Conservation (phyloP, 345 rosid species). For the Eutrema japonicum region DNA sequence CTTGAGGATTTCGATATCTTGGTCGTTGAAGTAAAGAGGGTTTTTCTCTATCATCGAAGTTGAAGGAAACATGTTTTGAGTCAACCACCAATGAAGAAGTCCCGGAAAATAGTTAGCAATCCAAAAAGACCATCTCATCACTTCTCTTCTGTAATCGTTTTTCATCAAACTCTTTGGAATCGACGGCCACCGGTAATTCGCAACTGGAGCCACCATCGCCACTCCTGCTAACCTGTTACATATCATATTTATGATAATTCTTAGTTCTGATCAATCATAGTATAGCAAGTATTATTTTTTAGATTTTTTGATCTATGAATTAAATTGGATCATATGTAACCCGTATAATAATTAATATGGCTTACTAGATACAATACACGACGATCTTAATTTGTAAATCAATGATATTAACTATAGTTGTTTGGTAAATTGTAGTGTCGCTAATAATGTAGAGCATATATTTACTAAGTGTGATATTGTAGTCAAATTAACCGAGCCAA, state of each 20-base stretch:
- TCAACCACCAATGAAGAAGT: constrained; percentile 75
- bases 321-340: neutral
- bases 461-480: neutral
- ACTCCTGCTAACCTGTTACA: constrained; percentile 77
- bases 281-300: neutral
- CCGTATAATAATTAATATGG: neutral
- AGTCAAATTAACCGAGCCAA: neutral
- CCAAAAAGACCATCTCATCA: constrained; percentile 56
- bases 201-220: constrained; percentile 70
- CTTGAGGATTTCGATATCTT: constrained; percentile 68
- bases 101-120: constrained; percentile 67
- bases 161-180: constrained; percentile 61
- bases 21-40: constrained; percentile 63
- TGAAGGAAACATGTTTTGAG: constrained; percentile 66
- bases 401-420: neutral
- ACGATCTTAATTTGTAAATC: neutral
- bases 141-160: constrained; percentile 65
- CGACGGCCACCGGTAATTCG: constrained; percentile 81
- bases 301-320: neutral
- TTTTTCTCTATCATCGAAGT: constrained; percentile 59
- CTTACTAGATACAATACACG: neutral
- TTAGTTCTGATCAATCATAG: neutral
- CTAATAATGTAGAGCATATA: neutral
- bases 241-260: neutral
- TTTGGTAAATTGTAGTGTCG: neutral